Base-by-base conservation (phyloP, 2,329 filamentous ascomycete species). In the Thelonectria discophora region DNA sequence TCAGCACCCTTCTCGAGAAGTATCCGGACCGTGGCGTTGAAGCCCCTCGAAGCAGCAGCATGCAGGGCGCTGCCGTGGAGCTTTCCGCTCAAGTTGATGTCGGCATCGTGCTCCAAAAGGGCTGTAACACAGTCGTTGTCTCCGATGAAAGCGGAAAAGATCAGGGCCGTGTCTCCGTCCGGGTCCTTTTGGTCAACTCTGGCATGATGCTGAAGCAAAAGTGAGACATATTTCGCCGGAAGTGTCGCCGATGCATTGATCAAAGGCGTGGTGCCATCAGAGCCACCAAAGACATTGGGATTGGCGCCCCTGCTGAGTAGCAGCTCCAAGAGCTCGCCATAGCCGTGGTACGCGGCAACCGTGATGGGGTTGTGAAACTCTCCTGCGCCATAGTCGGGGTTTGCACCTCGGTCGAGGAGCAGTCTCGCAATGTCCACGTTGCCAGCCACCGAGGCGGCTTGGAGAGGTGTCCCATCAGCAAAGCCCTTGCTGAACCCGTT, bases 81-180 rank as follows among this genome's bases (percentile, higher is more conserved):
- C 30, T 55, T 60, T 2, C 57, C 57, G n/a, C 51, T 45, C 12
- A 60, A 5, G 18, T 60, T 54, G 20, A 60, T 42, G 15, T 56
- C 13, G 15, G 58, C 58, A 13, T 40, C 58, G 24, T 51, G 18
- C 1, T 47, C 32, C 30, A 60, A 52, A 2, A 60, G 58, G 11
- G 50, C 27, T 7, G 49, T 24, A 21, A 60, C 58, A 12, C 52
- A 55, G 13, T 46, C 47, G 6, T 39, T n/a, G 4, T 60, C 58
- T 6, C 52, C 58, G 2, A 51, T 39, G 3, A 51, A 21, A 5
- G 52, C 52, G 1, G 58, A 55, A 24, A 51, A 46, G 30, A 60
- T 60, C 13, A 60, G 52, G 17, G 58, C 58, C 5, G 58, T 60
- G 15, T 60, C 58, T 30, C 34, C 58, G 15, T 60, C 58, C 7